phyloP scores from a whole-genome alignment of 1,284 basidiomycete species.

The Ganoderma resinaceum region DNA sequence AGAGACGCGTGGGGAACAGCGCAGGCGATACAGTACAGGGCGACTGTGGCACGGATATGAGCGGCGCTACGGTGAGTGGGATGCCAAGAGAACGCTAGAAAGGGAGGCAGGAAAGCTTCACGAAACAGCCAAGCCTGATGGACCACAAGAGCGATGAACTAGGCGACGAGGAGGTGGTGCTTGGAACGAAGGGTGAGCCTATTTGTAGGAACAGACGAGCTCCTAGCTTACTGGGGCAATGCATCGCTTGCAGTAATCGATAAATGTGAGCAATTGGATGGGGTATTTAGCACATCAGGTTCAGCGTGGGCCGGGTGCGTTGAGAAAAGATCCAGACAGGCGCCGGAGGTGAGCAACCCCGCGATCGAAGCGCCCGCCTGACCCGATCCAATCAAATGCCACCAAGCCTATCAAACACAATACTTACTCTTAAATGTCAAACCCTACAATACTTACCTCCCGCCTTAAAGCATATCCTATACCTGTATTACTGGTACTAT shows the following conservation, averaged over 20 bases:
- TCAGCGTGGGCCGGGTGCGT: neutral
- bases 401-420: no score
- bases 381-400: neutral
- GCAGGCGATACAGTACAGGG: neutral
- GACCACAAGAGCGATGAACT: neutral
- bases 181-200: neutral
- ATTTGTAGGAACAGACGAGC: neutral
- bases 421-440: no score
- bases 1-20: constrained; percentile 19
- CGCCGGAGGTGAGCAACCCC: neutral
- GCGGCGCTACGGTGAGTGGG: neutral
- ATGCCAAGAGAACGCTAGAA: neutral
- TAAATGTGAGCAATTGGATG: neutral
- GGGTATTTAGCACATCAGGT: neutral
- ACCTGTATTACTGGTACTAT: no score
- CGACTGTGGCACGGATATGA: neutral
- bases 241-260: neutral
- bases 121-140: neutral
- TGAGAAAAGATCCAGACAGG: neutral
- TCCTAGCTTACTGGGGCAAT: neutral
- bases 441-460: neutral
- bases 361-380: neutral
- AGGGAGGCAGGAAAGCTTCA: neutral
- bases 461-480: no score
- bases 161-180: neutral